phyloP scores from a whole-genome alignment of 352 stramenopile species.

The Pythium aphanidermatum region DNA sequence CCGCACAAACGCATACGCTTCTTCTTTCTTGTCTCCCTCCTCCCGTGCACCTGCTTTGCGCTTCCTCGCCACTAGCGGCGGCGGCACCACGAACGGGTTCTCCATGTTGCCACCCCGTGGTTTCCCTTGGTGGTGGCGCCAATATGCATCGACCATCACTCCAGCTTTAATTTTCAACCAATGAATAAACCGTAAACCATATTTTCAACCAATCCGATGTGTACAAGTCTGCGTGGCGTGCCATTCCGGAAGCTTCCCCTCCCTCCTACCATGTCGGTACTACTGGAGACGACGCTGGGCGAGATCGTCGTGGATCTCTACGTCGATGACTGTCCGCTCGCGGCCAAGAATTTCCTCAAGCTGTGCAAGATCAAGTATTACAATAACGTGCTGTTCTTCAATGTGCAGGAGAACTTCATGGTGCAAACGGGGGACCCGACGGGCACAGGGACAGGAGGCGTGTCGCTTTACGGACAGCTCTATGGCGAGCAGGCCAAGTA shows the following conservation, averaged over 20 bases:
- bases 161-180: background rate
- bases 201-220: slow-evolving; percentile 18
- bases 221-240: too few relatives aligned
- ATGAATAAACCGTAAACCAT: background rate
- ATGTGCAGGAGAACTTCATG: slow-evolving; percentile 95
- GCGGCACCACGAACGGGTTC: slow-evolving; percentile 47
- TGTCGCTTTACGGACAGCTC: slow-evolving; percentile 93
- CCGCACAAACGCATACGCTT: slow-evolving; percentile 26
- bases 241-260: background rate
- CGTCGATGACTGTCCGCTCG: slow-evolving; percentile 73
- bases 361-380: slow-evolving; percentile 95
- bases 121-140: background rate
- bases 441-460: slow-evolving; percentile 92
- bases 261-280: slow-evolving; percentile 78
- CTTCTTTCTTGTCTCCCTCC: background rate
- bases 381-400: slow-evolving; percentile 93
- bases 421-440: slow-evolving; percentile 87
- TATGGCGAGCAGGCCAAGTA: slow-evolving; percentile 73
- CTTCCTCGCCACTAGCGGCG: slow-evolving; percentile 37
- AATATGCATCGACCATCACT: background rate
- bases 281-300: slow-evolving; percentile 90
- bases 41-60: slow-evolving; percentile 13
- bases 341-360: slow-evolving; percentile 93
- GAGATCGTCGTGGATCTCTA: slow-evolving; percentile 91
- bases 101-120: slow-evolving; percentile 8